Evolutionary conservation across 2,329 filamentous ascomycete genomes (phyloP), one percentile per base, ranked within the genome.

Genomic region (Colletotrichum godetiae): DNA sequence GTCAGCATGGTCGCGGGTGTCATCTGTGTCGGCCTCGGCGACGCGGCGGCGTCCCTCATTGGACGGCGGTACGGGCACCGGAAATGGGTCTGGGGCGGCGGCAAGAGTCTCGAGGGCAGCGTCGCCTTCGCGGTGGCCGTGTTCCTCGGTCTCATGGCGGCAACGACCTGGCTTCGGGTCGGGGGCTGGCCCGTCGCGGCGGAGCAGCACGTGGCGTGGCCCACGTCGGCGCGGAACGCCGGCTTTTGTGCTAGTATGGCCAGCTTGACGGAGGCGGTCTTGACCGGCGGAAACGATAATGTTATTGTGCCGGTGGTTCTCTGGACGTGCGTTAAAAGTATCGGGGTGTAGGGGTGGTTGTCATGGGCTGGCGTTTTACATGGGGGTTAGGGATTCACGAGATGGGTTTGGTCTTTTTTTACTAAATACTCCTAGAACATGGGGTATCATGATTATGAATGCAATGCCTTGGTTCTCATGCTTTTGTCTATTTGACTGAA

Each of bases 281-380:
- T 99, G 75, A 98, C 97, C 15, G 97, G 97, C 2, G 97, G 96
- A 35, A 99, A 99, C 82, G 97, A 99, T 87, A 99, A 99, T 86
- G 97, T 99, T 22, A 92, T 98, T 75, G 96, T 98, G 75, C 97
- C 97, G 4, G 91, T 99, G 70, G 92, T 97, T 63, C 84, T 99
- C 74, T 99, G 97, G 97, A 89, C 95, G 73, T 92, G 97, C 78
- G 95, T 98, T 52, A 93, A 96, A 83, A 94, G 94, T 24, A 82
- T 96, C 73, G 88, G 88, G 68, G 79, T 92, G 75, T 92, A 84
- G 19, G 56, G 71, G 33, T 46, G 37, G 27, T 27, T n/a, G 37
- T 15, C 29, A 63, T 37, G 8, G 52, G 27, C 76, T 68, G 75
- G 68, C 70, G 71, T 64, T 73, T 70, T 31, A 19, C 3, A 52